Conservation (phyloP, 1,284 basidiomycete genomes). For the Ganoderma boninense region DNA sequence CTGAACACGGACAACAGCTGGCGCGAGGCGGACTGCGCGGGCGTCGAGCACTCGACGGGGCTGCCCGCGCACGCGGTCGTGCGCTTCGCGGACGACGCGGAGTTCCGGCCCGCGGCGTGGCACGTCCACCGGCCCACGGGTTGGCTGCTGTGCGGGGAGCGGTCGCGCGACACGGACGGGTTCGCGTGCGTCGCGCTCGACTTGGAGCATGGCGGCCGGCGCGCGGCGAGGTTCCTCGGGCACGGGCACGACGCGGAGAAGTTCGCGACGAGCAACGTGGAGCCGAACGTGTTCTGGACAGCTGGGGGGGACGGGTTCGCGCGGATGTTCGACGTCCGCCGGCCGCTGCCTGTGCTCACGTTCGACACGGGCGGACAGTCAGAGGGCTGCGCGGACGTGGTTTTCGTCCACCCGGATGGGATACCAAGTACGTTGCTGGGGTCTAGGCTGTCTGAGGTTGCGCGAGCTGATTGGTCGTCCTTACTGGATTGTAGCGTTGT, state of each 20-base stretch:
- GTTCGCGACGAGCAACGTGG: constrained; percentile 45
- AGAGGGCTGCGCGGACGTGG: constrained; percentile 27
- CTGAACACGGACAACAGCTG: constrained; percentile 34
- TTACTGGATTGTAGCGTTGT: background rate
- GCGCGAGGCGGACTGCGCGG: constrained; percentile 38
- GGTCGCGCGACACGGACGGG: background rate
- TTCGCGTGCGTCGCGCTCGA: background rate
- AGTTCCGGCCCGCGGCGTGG: background rate
- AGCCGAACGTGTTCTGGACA: constrained; percentile 48
- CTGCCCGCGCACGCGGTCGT: background rate
- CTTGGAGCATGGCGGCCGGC: constrained; percentile 34
- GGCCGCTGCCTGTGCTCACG: constrained; percentile 37
- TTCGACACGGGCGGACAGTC: constrained; percentile 31
- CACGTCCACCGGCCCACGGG: background rate
- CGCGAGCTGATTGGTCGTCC: background rate
- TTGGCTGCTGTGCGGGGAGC: background rate
- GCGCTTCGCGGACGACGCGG: background rate
- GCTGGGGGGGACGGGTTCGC: constrained; percentile 47
- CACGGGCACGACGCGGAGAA: constrained; percentile 43
- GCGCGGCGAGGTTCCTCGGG: constrained; percentile 46
- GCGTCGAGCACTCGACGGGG: constrained; percentile 41
- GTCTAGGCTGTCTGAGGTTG: background rate
- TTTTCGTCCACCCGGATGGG: constrained; percentile 38
- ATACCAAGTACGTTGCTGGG: constrained; percentile 31
- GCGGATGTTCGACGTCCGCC: constrained; percentile 49